Evolutionary conservation across 73 alveolate species (phyloP).

Genomic region (Paramecium biaurelia): DNA sequence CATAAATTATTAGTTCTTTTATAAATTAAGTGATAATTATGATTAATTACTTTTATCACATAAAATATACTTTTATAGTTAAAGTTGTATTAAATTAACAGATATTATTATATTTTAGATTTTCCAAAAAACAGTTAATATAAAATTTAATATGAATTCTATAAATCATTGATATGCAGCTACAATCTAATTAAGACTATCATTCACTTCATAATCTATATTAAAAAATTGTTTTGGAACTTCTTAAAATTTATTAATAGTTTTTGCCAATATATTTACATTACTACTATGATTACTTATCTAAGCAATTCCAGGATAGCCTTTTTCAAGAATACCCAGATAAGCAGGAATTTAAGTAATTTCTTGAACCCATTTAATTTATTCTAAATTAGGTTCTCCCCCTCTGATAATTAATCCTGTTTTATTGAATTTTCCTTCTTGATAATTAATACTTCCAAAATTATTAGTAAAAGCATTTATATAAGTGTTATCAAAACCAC

Average conservation of each 20-base stretch:
- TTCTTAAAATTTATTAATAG: not conserved
- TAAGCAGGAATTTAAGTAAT: not conserved
- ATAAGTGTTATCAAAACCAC: slow-evolving; percentile 13
- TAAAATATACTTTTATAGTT: not conserved
- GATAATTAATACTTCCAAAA: not conserved
- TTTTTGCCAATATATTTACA: not conserved
- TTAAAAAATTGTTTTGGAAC: not conserved
- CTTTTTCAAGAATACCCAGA: not conserved
- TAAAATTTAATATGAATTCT: not conserved
- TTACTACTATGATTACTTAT: not conserved
- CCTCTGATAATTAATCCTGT: not conserved
- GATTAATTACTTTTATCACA: not conserved
- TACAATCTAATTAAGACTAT: not conserved
- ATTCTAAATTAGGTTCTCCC: not conserved
- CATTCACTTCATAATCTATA: not conserved
- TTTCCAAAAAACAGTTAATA: not conserved
- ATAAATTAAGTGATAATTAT: not conserved
- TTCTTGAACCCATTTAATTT: not conserved
- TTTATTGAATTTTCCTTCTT: not conserved
- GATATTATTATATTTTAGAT: not conserved
- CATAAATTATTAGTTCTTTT: not conserved
- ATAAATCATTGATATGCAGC: not conserved
- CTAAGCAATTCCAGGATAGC: not conserved
- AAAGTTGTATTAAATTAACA: not conserved
- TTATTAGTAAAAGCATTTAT: not conserved